Conservation (phyloP, 768 basidiomycete species). For the Mycena epipterygia region DNA sequence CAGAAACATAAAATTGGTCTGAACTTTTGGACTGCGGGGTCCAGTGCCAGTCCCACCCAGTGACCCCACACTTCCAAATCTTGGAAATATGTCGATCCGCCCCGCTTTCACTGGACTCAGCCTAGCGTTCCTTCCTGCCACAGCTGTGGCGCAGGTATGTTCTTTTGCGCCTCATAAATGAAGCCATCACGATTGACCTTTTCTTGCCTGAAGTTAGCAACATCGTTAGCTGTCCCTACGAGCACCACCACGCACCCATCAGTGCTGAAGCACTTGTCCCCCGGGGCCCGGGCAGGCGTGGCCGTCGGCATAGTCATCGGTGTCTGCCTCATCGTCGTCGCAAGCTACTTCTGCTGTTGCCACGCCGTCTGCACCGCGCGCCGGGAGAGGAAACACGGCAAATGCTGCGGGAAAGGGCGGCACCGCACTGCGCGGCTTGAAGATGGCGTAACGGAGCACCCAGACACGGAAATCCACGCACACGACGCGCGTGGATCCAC, state of each 20-base stretch:
- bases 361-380: background rate
- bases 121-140: background rate
- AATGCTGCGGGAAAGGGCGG: background rate
- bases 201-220: background rate
- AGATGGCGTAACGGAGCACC: too few relatives aligned
- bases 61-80: too few relatives aligned
- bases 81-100: background rate
- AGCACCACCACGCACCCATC: background rate
- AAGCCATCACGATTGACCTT: background rate
- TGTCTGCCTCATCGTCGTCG: slow-evolving; percentile 12
- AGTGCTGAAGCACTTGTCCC: background rate
- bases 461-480: too few relatives aligned
- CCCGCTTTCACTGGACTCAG: background rate
- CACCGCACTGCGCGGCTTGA: background rate
- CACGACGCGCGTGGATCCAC: background rate
- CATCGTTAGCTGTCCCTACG: background rate
- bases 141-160: background rate
- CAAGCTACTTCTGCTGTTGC: slow-evolving; percentile 27
- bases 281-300: background rate
- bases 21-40: too few relatives aligned
- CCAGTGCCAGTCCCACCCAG: too few relatives aligned
- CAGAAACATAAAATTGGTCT: too few relatives aligned
- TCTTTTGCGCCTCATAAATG: background rate
- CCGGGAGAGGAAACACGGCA: background rate
- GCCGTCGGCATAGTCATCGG: background rate